Evolutionary conservation across 768 basidiomycete species (phyloP), one percentile per base, ranked within the genome.

Genomic region (Lactifluus hygrophoroides): DNA sequence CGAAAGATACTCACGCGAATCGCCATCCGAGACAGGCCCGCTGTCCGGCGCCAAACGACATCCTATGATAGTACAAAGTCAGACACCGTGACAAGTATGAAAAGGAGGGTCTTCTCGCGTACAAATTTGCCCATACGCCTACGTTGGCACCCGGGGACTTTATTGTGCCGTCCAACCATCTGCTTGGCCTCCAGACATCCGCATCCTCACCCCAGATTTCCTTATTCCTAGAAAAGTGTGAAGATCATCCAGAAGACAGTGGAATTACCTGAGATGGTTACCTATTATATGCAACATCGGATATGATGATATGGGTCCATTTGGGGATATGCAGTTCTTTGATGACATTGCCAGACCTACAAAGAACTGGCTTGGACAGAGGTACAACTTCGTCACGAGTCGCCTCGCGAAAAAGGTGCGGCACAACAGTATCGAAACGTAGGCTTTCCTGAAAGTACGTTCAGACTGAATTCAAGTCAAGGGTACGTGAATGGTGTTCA

Each of bases 371-470:
- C 23, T 7, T 21, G 3, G 64, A 49, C 32, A 68, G 58, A 3
- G 67, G 67, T 23, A 68, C 53, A n/a, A 65, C 57, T 14, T 68
- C 65, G 37, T 68, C 67, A 5, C 57, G 63, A 16, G 45, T 53
- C 1, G 66, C 60, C 47, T 49, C 40, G 5, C 68, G 67, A 40
- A 62, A 28, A 19, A 66, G 48, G 19, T 37, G 35, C 10, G 51
- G 54, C 35, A 64, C 58, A n/a, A 67, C 62, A 1, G 64, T 61
- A 42, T 68, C 62, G 42, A 62, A 60, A 5, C 68, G 63, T 16
- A 67, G 51, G 3, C 64, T 62, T 56, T 69, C 67, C 66, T 69
- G 58, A 43, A 30, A 51, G 11, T 28, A 27, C 16, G 3, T 53
- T 17, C 51, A 28, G 40, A 17, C 46, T 11, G 27, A 38, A 23